A percentile compares a stretch with the other conserved stretches of the same genome.
These are phyloP conservation scores for Verticillium alfalfae DNA, from an alignment of 2,329 filamentous ascomycete genomes.

Conservation along the genomic window DNA sequence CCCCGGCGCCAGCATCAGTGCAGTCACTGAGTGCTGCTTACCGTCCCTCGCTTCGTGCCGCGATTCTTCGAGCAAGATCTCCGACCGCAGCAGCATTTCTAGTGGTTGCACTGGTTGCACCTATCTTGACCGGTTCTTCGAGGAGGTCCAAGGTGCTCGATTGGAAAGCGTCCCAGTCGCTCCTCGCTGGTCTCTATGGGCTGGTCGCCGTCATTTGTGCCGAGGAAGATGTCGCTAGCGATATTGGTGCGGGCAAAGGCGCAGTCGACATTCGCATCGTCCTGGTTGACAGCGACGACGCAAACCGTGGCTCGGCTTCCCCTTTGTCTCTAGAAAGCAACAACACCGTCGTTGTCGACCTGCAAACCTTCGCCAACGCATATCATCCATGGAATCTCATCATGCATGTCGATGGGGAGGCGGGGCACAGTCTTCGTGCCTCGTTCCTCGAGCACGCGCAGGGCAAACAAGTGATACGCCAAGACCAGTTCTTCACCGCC, in stretches of 20 bases:
- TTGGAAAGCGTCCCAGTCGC: conserved; percentile 66
- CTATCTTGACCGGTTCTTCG: conserved; percentile 50
- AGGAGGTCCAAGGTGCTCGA: conserved; percentile 45
- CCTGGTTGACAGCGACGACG: conserved; percentile 58
- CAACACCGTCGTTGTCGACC: conserved; percentile 40
- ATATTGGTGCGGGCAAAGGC: conserved; percentile 45
- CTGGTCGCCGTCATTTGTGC: conserved; percentile 69
- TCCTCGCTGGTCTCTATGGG: conserved; percentile 73
- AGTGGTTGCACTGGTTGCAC: conserved; percentile 55
- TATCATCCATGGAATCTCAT: conserved; percentile 58
- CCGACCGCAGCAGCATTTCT: conserved; percentile 30
- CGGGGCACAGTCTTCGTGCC: conserved; percentile 53
- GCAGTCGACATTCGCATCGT: conserved; percentile 74
- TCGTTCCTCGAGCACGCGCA: conserved; percentile 43
- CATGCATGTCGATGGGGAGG: conserved; percentile 61
- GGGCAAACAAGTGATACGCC: conserved; percentile 37
- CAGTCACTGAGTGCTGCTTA: conserved; percentile 54
- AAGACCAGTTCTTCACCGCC: conserved; percentile 45
- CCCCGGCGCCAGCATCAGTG: conserved; percentile 49
- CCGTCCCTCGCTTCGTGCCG: conserved; percentile 48
- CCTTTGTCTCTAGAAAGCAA: conserved; percentile 33
- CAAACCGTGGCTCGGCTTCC: conserved; percentile 23
- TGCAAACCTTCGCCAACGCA: conserved; percentile 45
- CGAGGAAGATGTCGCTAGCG: conserved; percentile 54
- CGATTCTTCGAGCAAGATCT: conserved; percentile 42